phyloP scores from a whole-genome alignment of 371 early-diverging fungal genomes.

The Mortierella sp. region DNA sequence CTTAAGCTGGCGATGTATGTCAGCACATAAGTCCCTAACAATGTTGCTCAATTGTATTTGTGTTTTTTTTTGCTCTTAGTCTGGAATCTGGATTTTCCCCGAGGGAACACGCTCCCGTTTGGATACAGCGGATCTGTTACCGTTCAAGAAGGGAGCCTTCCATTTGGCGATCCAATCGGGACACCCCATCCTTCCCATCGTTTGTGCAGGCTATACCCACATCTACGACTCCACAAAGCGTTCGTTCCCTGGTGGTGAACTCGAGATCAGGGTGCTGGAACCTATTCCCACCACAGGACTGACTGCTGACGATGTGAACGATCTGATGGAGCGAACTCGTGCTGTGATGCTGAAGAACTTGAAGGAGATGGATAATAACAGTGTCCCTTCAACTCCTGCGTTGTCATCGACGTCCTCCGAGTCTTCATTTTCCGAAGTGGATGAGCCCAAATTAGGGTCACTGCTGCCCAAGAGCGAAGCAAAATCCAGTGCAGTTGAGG shows the following conservation, averaged over 20 bases:
- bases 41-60: too few relatives aligned
- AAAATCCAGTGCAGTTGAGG: slow-evolving; percentile 4
- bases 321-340: slow-evolving; percentile 70
- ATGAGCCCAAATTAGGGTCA: neutral
- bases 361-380: slow-evolving; percentile 68
- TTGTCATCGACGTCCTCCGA: neutral
- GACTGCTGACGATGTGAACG: slow-evolving; percentile 72
- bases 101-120: slow-evolving; percentile 93
- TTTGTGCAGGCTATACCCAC: slow-evolving; percentile 80
- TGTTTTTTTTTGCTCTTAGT: slow-evolving; percentile 49
- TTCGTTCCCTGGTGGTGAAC: slow-evolving; percentile 75
- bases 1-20: too few relatives aligned
- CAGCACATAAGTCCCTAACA: too few relatives aligned
- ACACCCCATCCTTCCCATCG: slow-evolving; percentile 92
- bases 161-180: slow-evolving; percentile 90
- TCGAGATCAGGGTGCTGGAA: slow-evolving; percentile 82
- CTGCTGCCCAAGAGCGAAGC: neutral
- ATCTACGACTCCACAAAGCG: slow-evolving; percentile 72
- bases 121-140: slow-evolving; percentile 78
- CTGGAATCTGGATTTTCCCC: slow-evolving; percentile 89
- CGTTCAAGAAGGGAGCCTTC: slow-evolving; percentile 95
- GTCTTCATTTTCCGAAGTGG: neutral
- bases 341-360: slow-evolving; percentile 77
- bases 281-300: slow-evolving; percentile 78
- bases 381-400: too few relatives aligned